Base-by-base conservation (phyloP, 345 rosid genomes). In the Noccaea bulbosa region DNA sequence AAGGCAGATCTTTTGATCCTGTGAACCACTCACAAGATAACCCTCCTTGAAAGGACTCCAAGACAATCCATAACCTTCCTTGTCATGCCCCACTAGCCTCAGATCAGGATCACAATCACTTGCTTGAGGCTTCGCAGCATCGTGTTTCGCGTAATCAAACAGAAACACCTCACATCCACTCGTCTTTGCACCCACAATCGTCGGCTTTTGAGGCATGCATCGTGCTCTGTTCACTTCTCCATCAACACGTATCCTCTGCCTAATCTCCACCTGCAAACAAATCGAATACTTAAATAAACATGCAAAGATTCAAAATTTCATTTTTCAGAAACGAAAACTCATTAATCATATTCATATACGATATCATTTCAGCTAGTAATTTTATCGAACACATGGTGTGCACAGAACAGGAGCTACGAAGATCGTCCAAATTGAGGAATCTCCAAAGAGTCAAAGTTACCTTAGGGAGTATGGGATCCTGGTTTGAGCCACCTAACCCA, bases 151-250 rank as follows among this genome's bases (percentile, higher is more conserved):
- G 74, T 70, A 82, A 80, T 91, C 95, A 83, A 94, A 84, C 53
- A 94, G 80, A 76, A 84, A 85, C 54, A 91, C 93, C 69, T 91
- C 97, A 40, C 78, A 78, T 11, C 89, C 86, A 79, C 85, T 88
- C 1, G 99, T 94, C 81, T 89, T 91, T 3, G 93, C 90, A 76
- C 84, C 96, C 6, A 92, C 76, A 62, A 94, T 60, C 11, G 72
- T 67, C 10, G 88, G 86, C 35, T 84, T 89, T 73, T 91, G 99
- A 0, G 96, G 98, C 99, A 94, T 91, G 62, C 88, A 89, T 33
- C 96, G 59, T 0, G 99, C 99, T 71, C 89, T 83, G 65, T 94
- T 94, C 67, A 94, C 93, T 81, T 94, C 98, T 51, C 99, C 98
- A 69, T 89, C 97, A 73, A 84, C 87, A 52, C 80, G 92, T 48